These are phyloP conservation scores for Alternaria novae-zelandiae DNA, from an alignment of 2,329 filamentous ascomycete genomes.

Conservation along the genomic window DNA sequence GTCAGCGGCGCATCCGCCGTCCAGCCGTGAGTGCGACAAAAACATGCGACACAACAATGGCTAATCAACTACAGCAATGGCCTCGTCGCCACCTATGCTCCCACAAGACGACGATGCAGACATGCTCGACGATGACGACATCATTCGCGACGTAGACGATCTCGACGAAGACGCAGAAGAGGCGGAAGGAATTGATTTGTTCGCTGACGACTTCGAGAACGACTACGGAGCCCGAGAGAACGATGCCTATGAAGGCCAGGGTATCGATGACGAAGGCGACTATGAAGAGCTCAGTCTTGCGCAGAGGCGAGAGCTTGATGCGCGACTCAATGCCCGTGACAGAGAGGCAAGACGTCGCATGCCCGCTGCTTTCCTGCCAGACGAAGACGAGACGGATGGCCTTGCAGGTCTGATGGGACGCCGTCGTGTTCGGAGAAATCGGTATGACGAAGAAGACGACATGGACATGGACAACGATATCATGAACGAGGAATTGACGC, in stretches of 20 bases:
- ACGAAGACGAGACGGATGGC: conserved; percentile 85
- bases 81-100: conserved; percentile 69
- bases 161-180: conserved; percentile 73
- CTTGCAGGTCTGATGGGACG: conserved; percentile 85
- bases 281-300: conserved; percentile 73
- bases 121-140: conserved; percentile 72
- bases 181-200: conserved; percentile 73
- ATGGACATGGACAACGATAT: conserved; percentile 88
- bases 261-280: conserved; percentile 82
- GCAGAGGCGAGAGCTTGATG: conserved; percentile 72
- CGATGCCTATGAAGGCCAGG: conserved; percentile 70
- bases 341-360: conserved; percentile 70
- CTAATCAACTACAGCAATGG: conserved; percentile 53
- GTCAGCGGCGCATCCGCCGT: conserved; percentile 64
- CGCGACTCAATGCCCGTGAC: conserved; percentile 75
- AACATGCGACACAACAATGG: conserved; percentile 5
- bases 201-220: conserved; percentile 71
- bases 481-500: conserved; percentile 92
- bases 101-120: conserved; percentile 73
- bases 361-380: conserved; percentile 75
- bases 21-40: conserved; percentile 62
- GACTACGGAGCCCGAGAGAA: conserved; percentile 63
- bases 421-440: conserved; percentile 81
- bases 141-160: conserved; percentile 69
- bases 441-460: conserved; percentile 96